Evolutionary conservation across 129 eudicot species (phyloP).

Genomic region (Solidago caesia): DNA sequence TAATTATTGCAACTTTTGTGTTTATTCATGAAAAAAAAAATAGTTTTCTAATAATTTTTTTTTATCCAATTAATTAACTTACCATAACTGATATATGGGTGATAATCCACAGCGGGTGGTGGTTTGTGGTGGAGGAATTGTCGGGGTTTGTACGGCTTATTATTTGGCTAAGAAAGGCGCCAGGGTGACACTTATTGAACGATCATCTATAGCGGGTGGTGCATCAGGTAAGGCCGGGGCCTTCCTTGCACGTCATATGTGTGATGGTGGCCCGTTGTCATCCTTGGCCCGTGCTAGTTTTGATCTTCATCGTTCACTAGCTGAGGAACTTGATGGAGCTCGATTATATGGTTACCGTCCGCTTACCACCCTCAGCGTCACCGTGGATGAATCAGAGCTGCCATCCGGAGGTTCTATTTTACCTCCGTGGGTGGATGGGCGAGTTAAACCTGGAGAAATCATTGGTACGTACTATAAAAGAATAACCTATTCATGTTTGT

Average conservation of each 20-base stretch:
- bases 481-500: neutral
- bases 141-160: slow-evolving; percentile 93
- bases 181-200: slow-evolving; percentile 62
- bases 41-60: no score
- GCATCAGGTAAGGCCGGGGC: slow-evolving; percentile 93
- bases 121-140: slow-evolving; percentile 92
- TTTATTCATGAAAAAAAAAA: no score
- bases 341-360: slow-evolving; percentile 68
- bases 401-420: slow-evolving; percentile 20
- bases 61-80: no score
- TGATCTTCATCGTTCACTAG: slow-evolving; percentile 73
- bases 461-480: slow-evolving; percentile 20
- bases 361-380: slow-evolving; percentile 56
- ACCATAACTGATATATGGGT: slow-evolving; percentile 25
- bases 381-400: slow-evolving; percentile 41
- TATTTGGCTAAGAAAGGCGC: slow-evolving; percentile 70
- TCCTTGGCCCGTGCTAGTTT: slow-evolving; percentile 76
- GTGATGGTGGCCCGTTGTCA: slow-evolving; percentile 65
- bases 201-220: slow-evolving; percentile 82
- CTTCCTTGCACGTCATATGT: slow-evolving; percentile 83
- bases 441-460: slow-evolving; percentile 33
- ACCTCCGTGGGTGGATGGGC: slow-evolving; percentile 75
- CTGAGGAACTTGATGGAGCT: slow-evolving; percentile 60
- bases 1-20: no score
- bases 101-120: slow-evolving; percentile 40